These are phyloP conservation scores for Leccinum subrobustum DNA, from an alignment of 1,284 basidiomycete species.

Conservation along the genomic window DNA sequence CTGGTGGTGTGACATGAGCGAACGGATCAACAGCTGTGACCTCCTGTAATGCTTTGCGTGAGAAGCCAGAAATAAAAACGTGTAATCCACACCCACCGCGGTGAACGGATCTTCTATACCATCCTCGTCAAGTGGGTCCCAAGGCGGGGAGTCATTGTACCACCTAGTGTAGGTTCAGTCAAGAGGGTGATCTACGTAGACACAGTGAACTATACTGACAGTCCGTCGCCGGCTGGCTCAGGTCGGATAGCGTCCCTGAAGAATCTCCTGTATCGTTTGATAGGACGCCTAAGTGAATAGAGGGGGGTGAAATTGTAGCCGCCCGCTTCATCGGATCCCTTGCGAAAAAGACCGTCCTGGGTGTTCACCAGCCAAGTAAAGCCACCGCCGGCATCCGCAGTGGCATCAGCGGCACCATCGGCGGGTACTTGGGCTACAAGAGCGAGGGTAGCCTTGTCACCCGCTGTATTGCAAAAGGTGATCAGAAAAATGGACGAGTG, in stretches of 20 bases:
- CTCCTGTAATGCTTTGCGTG: not conserved
- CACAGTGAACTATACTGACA: conserved; percentile 17
- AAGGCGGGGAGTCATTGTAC: conserved; percentile 20
- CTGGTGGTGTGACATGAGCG: not conserved
- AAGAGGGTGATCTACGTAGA: not conserved
- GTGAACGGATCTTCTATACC: conserved; percentile 13
- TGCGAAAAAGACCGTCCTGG: conserved; percentile 20
- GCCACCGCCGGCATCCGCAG: not conserved
- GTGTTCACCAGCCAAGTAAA: conserved; percentile 19
- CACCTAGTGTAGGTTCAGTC: conserved; percentile 18
- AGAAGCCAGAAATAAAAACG: not conserved
- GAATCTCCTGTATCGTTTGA: conserved; percentile 14
- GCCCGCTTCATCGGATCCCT: conserved; percentile 11
- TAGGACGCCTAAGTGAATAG: conserved; percentile 19
- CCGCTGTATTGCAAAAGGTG: conserved; percentile 1
- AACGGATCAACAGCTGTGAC: conserved; percentile 8
- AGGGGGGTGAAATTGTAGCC: conserved; percentile 22
- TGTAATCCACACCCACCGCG: conserved; percentile 2
- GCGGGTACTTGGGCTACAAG: conserved; percentile 8
- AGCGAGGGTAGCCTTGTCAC: conserved; percentile 18
- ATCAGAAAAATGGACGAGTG: not conserved
- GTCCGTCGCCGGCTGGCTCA: conserved; percentile 16
- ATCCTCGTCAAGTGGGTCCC: conserved; percentile 32
- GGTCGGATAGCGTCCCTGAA: conserved; percentile 18
- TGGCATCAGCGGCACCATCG: not conserved